phyloP scores from a whole-genome alignment of 1,139 yeast genomes.

The Scheffersomyces insectosa region DNA sequence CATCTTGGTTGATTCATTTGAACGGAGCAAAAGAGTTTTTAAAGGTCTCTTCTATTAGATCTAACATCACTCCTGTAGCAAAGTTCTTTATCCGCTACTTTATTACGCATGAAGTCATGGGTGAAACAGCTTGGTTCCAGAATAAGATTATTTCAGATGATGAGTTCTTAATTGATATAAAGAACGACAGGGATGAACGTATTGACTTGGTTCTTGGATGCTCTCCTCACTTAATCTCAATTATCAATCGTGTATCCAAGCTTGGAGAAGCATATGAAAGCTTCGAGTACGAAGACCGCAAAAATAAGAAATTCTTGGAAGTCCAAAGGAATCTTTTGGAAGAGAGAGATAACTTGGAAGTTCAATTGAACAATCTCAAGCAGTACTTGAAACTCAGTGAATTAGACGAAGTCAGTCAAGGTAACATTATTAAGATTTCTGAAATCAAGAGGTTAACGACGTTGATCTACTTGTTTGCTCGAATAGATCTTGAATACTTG shows the following conservation, averaged over 20 bases:
- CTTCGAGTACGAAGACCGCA: conserved; percentile 19
- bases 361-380: conserved; percentile 17
- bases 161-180: conserved; percentile 24
- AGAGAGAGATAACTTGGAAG: conserved; percentile 14
- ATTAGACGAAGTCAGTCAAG: conserved; percentile 7
- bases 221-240: conserved; percentile 32
- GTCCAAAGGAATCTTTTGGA: conserved; percentile 4
- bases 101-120: conserved; percentile 41
- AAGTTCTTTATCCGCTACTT: conserved; percentile 35
- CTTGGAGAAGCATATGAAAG: conserved; percentile 36
- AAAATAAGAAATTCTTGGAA: not conserved
- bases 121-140: conserved; percentile 37
- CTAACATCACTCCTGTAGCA: conserved; percentile 23
- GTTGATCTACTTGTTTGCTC: conserved; percentile 30
- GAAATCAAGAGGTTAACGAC: conserved; percentile 36
- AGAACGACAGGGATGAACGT: conserved; percentile 28
- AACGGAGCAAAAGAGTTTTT: conserved; percentile 35
- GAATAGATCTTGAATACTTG: conserved; percentile 25
- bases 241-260: conserved; percentile 32
- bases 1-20: conserved; percentile 34
- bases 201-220: conserved; percentile 40
- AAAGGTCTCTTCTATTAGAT: conserved; percentile 19
- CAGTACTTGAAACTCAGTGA: conserved; percentile 20
- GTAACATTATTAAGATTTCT: conserved; percentile 23
- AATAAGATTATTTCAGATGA: conserved; percentile 19